Evolutionary conservation across 768 basidiomycete genomes (phyloP).

Genomic region (Amyloporia xantha): DNA sequence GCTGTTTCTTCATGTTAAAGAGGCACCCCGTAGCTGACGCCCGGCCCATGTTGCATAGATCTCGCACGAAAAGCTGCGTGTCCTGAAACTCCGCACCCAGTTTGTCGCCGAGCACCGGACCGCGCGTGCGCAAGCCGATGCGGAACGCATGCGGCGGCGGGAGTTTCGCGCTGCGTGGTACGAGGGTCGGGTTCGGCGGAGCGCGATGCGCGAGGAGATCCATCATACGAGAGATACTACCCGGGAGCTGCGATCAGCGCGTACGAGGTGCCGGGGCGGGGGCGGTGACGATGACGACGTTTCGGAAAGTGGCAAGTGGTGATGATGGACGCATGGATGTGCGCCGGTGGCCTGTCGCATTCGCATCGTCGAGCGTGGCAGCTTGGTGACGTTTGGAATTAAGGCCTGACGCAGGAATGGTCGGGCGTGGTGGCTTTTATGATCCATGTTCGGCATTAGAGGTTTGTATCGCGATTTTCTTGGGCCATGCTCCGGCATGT

Average conservation of each 20-base stretch:
- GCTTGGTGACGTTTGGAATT: no score
- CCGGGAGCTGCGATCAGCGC: neutral
- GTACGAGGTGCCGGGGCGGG: neutral
- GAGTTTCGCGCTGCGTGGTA: conserved; percentile 8
- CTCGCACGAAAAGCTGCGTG: conserved; percentile 14
- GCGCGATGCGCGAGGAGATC: conserved; percentile 13
- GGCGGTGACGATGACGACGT: neutral
- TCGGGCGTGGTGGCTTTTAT: no score
- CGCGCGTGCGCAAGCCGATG: conserved; percentile 5
- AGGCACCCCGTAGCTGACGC: neutral
- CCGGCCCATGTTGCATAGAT: conserved; percentile 2
- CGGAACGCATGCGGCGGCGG: conserved; percentile 6
- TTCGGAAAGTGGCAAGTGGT: no score
- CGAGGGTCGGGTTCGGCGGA: conserved; percentile 10
- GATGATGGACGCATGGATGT: no score
- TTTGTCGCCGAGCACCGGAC: conserved; percentile 1
- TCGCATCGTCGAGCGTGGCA: no score
- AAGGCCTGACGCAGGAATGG: no score
- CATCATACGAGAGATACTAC: neutral
- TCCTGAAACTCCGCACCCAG: conserved; percentile 7
- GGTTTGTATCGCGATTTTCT: no score
- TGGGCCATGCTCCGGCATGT: neutral
- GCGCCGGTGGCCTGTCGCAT: no score
- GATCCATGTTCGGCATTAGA: no score
- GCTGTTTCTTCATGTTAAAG: neutral